phyloP scores from a whole-genome alignment of 2,329 filamentous ascomycete species.

The Anthostomella pinea region DNA sequence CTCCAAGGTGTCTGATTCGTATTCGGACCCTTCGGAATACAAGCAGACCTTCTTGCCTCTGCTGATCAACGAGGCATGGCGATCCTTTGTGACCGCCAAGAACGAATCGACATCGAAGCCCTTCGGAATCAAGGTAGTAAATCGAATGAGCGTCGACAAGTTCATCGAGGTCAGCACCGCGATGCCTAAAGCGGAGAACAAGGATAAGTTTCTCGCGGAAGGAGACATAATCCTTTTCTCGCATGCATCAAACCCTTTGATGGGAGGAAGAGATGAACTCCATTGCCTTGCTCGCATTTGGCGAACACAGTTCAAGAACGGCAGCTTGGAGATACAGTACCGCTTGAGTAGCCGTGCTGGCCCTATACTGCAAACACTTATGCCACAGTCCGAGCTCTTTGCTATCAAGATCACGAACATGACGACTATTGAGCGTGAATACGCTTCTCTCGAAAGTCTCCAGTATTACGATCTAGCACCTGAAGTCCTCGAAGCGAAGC shows the following conservation, averaged over 20 bases:
- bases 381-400: conserved; percentile 66
- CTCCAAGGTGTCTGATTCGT: conserved; percentile 72
- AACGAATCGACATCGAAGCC: conserved; percentile 79
- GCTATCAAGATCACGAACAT: conserved; percentile 87
- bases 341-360: conserved; percentile 69
- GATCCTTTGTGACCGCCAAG: conserved; percentile 84
- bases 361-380: conserved; percentile 60
- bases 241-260: conserved; percentile 67
- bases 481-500: conserved; percentile 84
- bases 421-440: conserved; percentile 93
- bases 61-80: conserved; percentile 91
- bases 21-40: conserved; percentile 73
- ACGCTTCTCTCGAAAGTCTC: conserved; percentile 82
- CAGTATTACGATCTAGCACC: conserved; percentile 96
- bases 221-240: conserved; percentile 89
- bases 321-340: conserved; percentile 79
- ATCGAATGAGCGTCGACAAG: conserved; percentile 84
- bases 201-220: conserved; percentile 71
- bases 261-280: conserved; percentile 58
- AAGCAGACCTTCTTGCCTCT: conserved; percentile 88
- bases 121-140: conserved; percentile 85
- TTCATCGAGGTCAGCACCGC: conserved; percentile 89
- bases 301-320: conserved; percentile 76
- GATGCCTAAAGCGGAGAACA: conserved; percentile 67
- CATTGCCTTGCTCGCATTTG: conserved; percentile 87